Percentiles rank a stretch among this genome's conserved stretches.
These are phyloP conservation scores for Arxiozyma telluris DNA, from an alignment of 1,139 yeast species.

Conservation along the genomic window DNA sequence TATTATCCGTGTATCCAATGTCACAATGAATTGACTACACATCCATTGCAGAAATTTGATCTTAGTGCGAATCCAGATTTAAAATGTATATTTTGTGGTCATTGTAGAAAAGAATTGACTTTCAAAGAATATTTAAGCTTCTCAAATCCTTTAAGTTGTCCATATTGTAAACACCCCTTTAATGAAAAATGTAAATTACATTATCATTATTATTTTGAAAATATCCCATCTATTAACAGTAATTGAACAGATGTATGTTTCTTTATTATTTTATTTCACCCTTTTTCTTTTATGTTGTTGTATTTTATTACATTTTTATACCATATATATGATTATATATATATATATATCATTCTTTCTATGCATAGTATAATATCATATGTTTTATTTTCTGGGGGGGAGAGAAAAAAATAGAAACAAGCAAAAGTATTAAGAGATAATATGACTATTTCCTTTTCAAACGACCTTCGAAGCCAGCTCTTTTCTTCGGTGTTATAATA, in stretches of 20 bases:
- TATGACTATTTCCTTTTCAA: constrained; percentile 6
- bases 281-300: not conserved
- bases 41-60: constrained; percentile 13
- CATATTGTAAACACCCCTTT: constrained; percentile 18
- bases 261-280: not conserved
- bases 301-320: not conserved
- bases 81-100: constrained; percentile 25
- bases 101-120: constrained; percentile 22
- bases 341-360: too few species aligned
- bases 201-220: constrained; percentile 24
- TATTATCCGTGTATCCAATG: constrained; percentile 27
- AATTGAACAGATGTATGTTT: not conserved
- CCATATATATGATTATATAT: not conserved
- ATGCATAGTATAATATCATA: not conserved
- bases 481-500: constrained; percentile 26
- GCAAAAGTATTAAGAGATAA: not conserved
- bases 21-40: constrained; percentile 18
- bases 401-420: too few species aligned
- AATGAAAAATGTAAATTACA: constrained; percentile 29
- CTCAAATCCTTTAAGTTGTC: constrained; percentile 14
- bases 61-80: constrained; percentile 7
- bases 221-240: not conserved
- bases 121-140: constrained; percentile 17
- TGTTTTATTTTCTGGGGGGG: too few species aligned
- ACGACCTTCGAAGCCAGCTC: constrained; percentile 43